Percentiles rank a stretch among this genome's conserved stretches.
Conservation (phyloP, 2,329 filamentous ascomycete species). For the Huntiella omanensis region DNA sequence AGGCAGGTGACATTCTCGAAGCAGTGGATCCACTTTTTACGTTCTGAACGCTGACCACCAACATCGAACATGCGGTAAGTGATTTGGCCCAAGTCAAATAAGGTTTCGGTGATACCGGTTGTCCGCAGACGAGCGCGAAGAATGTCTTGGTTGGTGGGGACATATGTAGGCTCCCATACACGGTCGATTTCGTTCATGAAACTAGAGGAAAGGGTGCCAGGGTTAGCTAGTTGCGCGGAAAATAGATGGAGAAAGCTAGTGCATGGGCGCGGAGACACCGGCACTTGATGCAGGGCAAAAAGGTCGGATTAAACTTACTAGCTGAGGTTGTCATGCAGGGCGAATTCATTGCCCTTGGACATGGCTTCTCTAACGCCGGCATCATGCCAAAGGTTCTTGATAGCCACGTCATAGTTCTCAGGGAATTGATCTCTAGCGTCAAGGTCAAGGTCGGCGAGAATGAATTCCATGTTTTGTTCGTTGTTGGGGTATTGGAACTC, state of each 20-base stretch:
- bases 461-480: conserved; percentile 60
- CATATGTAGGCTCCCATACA: conserved; percentile 56
- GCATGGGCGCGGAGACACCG: neutral
- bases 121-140: conserved; percentile 77
- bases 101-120: conserved; percentile 87
- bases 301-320: conserved; percentile 46
- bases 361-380: conserved; percentile 73
- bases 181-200: conserved; percentile 68
- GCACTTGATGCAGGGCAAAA: neutral
- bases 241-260: neutral
- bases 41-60: conserved; percentile 76
- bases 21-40: conserved; percentile 95
- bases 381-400: conserved; percentile 73
- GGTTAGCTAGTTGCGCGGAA: neutral
- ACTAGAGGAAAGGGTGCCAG: conserved; percentile 25
- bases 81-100: conserved; percentile 78
- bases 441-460: conserved; percentile 68
- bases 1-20: conserved; percentile 89
- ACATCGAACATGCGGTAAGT: conserved; percentile 97
- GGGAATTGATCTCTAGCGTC: conserved; percentile 66
- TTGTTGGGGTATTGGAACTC: conserved; percentile 63
- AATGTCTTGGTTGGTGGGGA: conserved; percentile 88
- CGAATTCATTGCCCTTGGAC: conserved; percentile 85
- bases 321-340: conserved; percentile 82
- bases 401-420: conserved; percentile 55